These are phyloP conservation scores for Zangia roseola DNA, from an alignment of 768 basidiomycete species.

Conservation along the genomic window DNA sequence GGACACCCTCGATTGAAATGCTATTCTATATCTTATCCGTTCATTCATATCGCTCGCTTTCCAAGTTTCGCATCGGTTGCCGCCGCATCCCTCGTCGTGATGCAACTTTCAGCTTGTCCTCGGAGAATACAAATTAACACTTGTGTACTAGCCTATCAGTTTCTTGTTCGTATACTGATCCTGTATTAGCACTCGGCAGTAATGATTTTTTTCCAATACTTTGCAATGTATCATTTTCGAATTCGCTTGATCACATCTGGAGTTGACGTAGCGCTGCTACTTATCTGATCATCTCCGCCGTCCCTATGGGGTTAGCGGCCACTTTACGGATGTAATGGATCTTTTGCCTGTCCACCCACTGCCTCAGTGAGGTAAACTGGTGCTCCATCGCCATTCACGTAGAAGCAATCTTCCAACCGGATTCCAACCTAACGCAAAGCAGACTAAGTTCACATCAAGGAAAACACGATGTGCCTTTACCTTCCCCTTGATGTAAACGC, in stretches of 20 bases:
- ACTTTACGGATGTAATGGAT: conserved; percentile 35
- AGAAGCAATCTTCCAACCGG: conserved; percentile 83
- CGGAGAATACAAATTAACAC: conserved; percentile 20
- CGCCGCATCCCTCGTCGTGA: conserved; percentile 7
- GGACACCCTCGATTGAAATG: conserved; percentile 8
- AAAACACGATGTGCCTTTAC: conserved; percentile 33
- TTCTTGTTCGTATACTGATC: conserved; percentile 29
- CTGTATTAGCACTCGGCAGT: conserved; percentile 24
- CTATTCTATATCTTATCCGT: conserved; percentile 19
- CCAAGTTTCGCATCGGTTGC: background rate
- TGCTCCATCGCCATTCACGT: conserved; percentile 52
- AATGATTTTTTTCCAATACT: conserved; percentile 25
- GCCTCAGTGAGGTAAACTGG: conserved; percentile 61
- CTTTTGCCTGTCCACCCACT: conserved; percentile 56
- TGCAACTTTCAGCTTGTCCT: conserved; percentile 10
- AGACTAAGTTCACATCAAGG: conserved; percentile 9
- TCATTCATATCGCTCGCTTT: conserved; percentile 21
- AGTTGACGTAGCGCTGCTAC: background rate
- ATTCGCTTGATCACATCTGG: conserved; percentile 1
- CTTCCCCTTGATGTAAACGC: conserved; percentile 68
- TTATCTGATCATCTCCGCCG: conserved; percentile 21
- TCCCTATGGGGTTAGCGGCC: conserved; percentile 12
- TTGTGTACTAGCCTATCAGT: conserved; percentile 23
- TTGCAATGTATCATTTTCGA: conserved; percentile 9
- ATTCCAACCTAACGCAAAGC: conserved; percentile 58